Evolutionary conservation across 371 early-diverging fungal genomes (phyloP), one percentile per base, ranked within the genome.

Genomic region (Nematocida sp.): DNA sequence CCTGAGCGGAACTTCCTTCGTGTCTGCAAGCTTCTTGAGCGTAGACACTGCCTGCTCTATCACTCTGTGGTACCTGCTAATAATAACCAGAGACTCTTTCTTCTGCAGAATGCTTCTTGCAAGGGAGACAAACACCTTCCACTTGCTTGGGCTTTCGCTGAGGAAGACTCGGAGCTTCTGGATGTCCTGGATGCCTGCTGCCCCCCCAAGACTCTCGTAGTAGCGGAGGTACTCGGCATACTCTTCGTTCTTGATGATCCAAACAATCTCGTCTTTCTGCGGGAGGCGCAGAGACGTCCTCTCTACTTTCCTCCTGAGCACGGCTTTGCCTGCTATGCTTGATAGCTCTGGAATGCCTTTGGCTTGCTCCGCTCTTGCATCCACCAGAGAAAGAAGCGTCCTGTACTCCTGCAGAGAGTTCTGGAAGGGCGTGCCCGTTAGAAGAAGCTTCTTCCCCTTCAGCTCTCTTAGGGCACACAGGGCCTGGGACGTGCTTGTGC

Each of bases 401-500:
- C 95, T 97, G n/a, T 97, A 86, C 83, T 99, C 99, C 79, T 90
- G 91, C 11, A 99, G 82, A 76, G 95, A 94, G 86, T 99, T 99
- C 82, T 96, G 92, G 46, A 95, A 80, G 17, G 99, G 99, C 0
- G 99, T 99, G 66, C 99, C 99, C 0, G 96, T 96, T 34, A 99
- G 87, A 48, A 99, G 83, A 55, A 99, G 87, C 56, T 94, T 88
- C 78, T 93, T 90, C 57, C 88, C 84, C 17, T 87, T 83, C 70
- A 95, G 85, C 38, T 87, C 85, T 64, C 92, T 89, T n/a, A 98
- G 89, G 23, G 91, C 89, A 76, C 89, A 89, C 0, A 92, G 91
- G 17, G 94, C 87, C 81, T 88, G 87, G 0, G 93, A 91, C 80
- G 93, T 92, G 80, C 91, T 91, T 79, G 96, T 96, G 84, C 97